Base-by-base conservation (phyloP, 495 filamentous ascomycete species). In the Xylaria scruposa region DNA sequence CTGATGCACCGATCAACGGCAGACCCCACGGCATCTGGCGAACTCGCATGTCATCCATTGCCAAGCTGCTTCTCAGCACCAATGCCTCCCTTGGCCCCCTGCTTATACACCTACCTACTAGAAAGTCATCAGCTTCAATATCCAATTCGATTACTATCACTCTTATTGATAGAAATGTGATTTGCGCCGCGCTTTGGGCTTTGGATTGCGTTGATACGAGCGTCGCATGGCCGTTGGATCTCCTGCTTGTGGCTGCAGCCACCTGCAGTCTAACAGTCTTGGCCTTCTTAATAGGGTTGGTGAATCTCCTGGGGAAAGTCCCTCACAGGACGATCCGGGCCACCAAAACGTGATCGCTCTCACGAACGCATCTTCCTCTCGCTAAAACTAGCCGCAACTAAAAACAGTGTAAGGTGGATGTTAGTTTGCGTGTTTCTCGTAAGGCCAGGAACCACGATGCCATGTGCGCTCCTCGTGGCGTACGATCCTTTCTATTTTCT, bases 81-180 rank as follows among this genome's bases (percentile, higher is more conserved):
- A 67, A 67, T 42, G 31, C 65, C 65, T 67, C 65, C n/a, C 65
- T 67, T 67, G 33, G 65, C 65, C 65, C 62, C 65, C 65, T 31
- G 38, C 38, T 49, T 7, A 10, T 4, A 44, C 13, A 19, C 44
- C 21, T 44, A 19, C 44, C 21, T 44, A 10, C 33, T 64, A 42
- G 31, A 33, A 17, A 51, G 62, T 38, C 46, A 46, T 63, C 60
- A 5, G 13, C 38, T 4, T 24, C 62, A 47, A 47, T 33, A 54
- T 56, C 44, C 33, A 26, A 26, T 67, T 26, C 33, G 56, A 44
- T 44, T n/a, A 44, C 49, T 29, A 17, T 44, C n/a, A 56, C 49
- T 29, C 3, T 36, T 44, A n/a, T 49, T 33, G 51, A 21, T 21
- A 19, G 65, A 17, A 38, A 60, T 21, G 31, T 19, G n/a, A 40